Conservation (phyloP, 306 rosid genomes). For the Gillenia trifoliata region DNA sequence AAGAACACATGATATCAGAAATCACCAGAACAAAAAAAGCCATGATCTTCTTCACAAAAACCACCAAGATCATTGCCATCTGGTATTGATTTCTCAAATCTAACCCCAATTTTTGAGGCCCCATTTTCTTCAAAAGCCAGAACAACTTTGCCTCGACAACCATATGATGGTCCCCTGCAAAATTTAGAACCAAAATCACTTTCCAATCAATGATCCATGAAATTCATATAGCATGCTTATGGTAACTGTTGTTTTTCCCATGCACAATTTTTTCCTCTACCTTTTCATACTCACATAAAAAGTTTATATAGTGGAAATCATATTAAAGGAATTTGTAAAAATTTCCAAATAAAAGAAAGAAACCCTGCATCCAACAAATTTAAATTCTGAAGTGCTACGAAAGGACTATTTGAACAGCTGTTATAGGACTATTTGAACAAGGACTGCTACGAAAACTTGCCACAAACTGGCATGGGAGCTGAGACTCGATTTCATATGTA, state of each 20-base stretch:
- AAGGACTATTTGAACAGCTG: background rate
- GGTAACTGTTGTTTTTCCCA: background rate
- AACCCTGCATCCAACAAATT: background rate
- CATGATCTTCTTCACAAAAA: conserved; percentile 77
- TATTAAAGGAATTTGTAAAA: background rate
- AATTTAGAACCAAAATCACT: conserved; percentile 8
- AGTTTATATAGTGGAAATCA: background rate
- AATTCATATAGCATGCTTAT: background rate
- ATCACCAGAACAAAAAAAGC: conserved; percentile 89
- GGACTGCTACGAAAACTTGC: background rate
- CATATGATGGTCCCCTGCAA: conserved; percentile 87
- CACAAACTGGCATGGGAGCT: background rate
- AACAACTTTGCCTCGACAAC: conserved; percentile 77
- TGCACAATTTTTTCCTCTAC: background rate
- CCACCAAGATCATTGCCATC: conserved; percentile 99
- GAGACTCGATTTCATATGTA: background rate
- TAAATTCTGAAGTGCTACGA: background rate
- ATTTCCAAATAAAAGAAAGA: background rate
- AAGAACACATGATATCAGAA: conserved; percentile 13
- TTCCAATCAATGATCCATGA: background rate
- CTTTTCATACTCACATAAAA: background rate
- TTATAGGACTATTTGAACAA: background rate
- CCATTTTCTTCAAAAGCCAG: conserved; percentile 89
- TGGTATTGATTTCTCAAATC: conserved; percentile 88
- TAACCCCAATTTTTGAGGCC: conserved; percentile 87